These are phyloP conservation scores for Aspergillus melleus DNA, from an alignment of 2,329 filamentous ascomycete species.

Conservation along the genomic window DNA sequence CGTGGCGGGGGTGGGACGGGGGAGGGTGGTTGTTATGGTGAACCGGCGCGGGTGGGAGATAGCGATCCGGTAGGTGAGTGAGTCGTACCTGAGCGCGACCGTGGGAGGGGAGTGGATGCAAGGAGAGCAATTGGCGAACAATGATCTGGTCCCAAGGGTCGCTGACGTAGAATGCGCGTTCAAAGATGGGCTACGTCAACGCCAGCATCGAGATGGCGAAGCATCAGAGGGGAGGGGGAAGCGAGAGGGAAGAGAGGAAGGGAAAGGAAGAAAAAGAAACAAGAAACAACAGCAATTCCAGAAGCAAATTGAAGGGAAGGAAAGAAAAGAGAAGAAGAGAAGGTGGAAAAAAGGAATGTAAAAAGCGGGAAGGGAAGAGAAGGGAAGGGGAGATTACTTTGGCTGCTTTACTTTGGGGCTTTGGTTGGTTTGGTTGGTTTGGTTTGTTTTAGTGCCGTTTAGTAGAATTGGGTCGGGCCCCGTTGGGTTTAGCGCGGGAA, in stretches of 20 bases:
- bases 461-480: not conserved
- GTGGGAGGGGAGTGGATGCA: conserved; percentile 20
- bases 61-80: not conserved
- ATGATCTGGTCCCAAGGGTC: conserved; percentile 25
- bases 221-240: conserved; percentile 11
- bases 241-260: conserved; percentile 3
- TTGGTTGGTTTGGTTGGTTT: not conserved
- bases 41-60: not conserved
- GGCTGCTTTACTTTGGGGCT: not conserved
- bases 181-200: conserved; percentile 28
- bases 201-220: conserved; percentile 28
- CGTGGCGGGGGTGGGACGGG: conserved; percentile 5
- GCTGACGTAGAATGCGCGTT: conserved; percentile 26
- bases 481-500: not conserved
- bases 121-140: conserved; percentile 18
- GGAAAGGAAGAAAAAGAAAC: not conserved
- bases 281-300: not conserved
- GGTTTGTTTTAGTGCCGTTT: not conserved
- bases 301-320: not conserved
- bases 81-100: conserved; percentile 24
- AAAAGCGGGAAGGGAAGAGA: not conserved
- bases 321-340: conserved; percentile 5
- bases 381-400: conserved; percentile 8
- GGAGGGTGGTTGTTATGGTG: conserved; percentile 8
- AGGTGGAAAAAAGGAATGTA: not conserved